Evolutionary conservation across 495 filamentous ascomycete species (phyloP), one percentile per base, ranked within the genome.

Genomic region (Hypoxylon rickii): DNA sequence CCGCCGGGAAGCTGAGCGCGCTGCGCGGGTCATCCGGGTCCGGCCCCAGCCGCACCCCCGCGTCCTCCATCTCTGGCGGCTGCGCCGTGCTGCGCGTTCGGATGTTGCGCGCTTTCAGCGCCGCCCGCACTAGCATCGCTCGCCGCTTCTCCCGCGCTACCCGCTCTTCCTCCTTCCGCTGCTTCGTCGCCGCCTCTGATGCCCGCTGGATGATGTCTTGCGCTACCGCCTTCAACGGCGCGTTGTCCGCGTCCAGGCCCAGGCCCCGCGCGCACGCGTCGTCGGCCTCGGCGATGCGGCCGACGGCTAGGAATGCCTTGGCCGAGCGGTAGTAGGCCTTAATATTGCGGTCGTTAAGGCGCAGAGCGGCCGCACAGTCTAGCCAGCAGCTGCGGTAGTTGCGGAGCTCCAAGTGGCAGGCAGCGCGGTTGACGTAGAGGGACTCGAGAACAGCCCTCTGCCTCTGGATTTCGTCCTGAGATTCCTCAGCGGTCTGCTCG

Each of bases 291-390:
- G 70, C 63, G 44, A 94, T 70, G 64, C 85, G 86, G 57, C 85
- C 83, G 5, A 96, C 79, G 6, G 86, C 83, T 15, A 91, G 74
- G 52, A 94, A 79, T 4, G 94, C 92, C 56, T 78, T 76, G 0
- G 87, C 81, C 20, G 87, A 89, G 47, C 94, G 87, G 69, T 96
- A 97, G 67, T 83, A 89, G 3, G 93, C 91, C 73, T 98, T 98
- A 63, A 93, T 66, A 67, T 94, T 95, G 42, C 57, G 69, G 4
- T 84, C 79, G 70, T 96, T 92, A 19, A 96, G 76, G 26, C 84
- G 82, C 33, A 98, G 78, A 3, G 89, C 86, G n/a, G 82, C 74
- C 2, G 88, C 87, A 69, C 90, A 91, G 73, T 97, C 94, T 13
- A 85, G 76, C 41, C 84, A 92, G 67, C 87, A 89, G 45, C 84